phyloP scores from a whole-genome alignment of 1,139 yeast species.

The Nakaseomyces sp. region DNA sequence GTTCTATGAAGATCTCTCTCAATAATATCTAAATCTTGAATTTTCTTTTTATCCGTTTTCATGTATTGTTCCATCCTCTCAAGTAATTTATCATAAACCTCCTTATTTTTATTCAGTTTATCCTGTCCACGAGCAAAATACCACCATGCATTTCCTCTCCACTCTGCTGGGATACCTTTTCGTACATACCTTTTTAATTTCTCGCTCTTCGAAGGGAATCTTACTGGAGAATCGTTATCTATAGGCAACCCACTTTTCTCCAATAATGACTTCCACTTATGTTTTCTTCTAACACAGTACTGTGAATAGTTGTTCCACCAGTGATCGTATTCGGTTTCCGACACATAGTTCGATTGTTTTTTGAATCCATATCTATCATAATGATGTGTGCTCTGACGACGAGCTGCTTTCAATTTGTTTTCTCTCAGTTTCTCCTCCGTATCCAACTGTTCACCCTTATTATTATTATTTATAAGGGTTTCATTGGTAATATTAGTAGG shows the following conservation, averaged over 20 bases:
- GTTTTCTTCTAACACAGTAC: constrained; percentile 53
- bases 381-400: constrained; percentile 15
- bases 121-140: constrained; percentile 90
- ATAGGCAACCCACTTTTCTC: constrained; percentile 56
- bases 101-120: constrained; percentile 54
- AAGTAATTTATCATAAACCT: constrained; percentile 57
- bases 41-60: constrained; percentile 36
- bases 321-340: constrained; percentile 50
- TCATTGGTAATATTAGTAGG: not conserved
- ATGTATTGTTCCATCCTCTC: constrained; percentile 5
- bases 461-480: not conserved
- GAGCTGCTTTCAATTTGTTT: not conserved
- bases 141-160: constrained; percentile 98
- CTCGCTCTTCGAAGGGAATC: constrained; percentile 81
- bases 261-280: constrained; percentile 66
- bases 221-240: constrained; percentile 31
- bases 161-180: constrained; percentile 91
- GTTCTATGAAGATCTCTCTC: constrained; percentile 90
- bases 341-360: constrained; percentile 46
- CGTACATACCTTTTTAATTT: constrained; percentile 75
- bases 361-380: constrained; percentile 82
- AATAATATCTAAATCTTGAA: constrained; percentile 70
- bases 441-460: constrained; percentile 18
- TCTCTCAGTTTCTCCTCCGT: constrained; percentile 3
- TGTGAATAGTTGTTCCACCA: constrained; percentile 71